Evolutionary conservation across 441 rosid species (phyloP).

Genomic region (Euphorbia celastroides): DNA sequence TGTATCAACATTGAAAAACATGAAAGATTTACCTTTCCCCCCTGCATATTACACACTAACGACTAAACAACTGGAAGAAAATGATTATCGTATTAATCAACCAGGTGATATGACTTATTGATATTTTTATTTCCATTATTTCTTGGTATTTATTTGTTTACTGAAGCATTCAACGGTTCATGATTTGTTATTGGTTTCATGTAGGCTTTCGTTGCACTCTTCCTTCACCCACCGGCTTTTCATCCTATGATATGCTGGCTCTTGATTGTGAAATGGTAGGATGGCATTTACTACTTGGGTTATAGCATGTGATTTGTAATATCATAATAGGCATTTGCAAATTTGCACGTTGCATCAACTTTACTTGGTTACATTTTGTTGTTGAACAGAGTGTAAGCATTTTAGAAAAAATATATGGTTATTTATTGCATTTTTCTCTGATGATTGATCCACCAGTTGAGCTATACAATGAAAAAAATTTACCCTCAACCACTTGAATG

Average conservation of each 20-base stretch:
- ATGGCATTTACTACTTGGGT: slow-evolving; percentile 11
- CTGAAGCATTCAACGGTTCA: slow-evolving; percentile 16
- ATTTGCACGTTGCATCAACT: neutral
- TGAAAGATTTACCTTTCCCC: slow-evolving; percentile 75
- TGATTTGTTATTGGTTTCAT: slow-evolving; percentile 19
- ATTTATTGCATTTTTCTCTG: neutral
- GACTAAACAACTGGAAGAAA: slow-evolving; percentile 68
- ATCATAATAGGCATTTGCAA: neutral
- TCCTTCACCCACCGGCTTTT: slow-evolving; percentile 62
- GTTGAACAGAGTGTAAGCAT: slow-evolving; percentile 1
- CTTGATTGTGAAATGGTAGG: slow-evolving; percentile 98
- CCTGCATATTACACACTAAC: slow-evolving; percentile 65
- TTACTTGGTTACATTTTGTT: neutral
- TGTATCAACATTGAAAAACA: slow-evolving; percentile 29
- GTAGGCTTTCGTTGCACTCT: slow-evolving; percentile 62
- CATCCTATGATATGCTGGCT: slow-evolving; percentile 55
- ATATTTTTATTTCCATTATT: neutral
- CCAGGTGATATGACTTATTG: slow-evolving; percentile 36
- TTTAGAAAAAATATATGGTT: neutral
- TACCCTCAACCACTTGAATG: neutral
- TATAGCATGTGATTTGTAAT: neutral
- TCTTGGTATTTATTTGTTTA: neutral
- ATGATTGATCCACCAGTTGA: neutral
- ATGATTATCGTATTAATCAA: slow-evolving; percentile 62
- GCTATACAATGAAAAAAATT: neutral